Base-by-base conservation (phyloP, 495 filamentous ascomycete species). In the Bryoglossum gracile region DNA sequence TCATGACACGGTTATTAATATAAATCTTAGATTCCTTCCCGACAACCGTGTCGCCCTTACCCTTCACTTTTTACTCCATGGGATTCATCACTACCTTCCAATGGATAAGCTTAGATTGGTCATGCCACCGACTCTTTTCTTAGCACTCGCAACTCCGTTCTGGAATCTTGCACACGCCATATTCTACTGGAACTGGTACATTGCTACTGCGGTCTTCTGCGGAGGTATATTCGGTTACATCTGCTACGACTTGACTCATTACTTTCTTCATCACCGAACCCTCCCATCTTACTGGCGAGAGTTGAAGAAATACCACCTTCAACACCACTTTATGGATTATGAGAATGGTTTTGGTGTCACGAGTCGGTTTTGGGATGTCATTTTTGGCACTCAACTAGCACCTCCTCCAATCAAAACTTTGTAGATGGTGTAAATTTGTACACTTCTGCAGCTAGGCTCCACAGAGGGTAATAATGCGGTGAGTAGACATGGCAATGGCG, bases 271-370 rank as follows among this genome's bases (percentile, higher is more conserved):
- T 65, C 94, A 99, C 67, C 82, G 84, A 68, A 94, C 86, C 43
- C 80, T 97, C 10, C 92, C 94, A 3, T 64, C 78, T 2, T 91
- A 90, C 76, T 95, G 90, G 65, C 82, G 83, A 62, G 71, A 78
- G 47, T 79, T 97, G 55, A 97, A 96, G 78, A 96, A 94, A 65
- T 92, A 94, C 57, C 94, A 99, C 60, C 82, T 99, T 28, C 78
- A 87, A 60, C 94, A 99, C 63, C 94, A 99, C 69, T 99, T 94
- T 62, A 83, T 87, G 21, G 94, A 99, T 60, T 96, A 84, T 63
- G 85, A 96, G 65, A 89, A 94, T 51, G 94, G 94, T n/a, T 99
- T 96, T 53, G 94, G 94, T 18, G 92, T 99, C 22, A 96, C 92
- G n/a, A 95, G 86, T 69, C 79, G 83, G 32, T 94, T 99, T 76